Evolutionary conservation across 768 basidiomycete species (phyloP).

Genomic region (Pilatotrama ljubarskyi): DNA sequence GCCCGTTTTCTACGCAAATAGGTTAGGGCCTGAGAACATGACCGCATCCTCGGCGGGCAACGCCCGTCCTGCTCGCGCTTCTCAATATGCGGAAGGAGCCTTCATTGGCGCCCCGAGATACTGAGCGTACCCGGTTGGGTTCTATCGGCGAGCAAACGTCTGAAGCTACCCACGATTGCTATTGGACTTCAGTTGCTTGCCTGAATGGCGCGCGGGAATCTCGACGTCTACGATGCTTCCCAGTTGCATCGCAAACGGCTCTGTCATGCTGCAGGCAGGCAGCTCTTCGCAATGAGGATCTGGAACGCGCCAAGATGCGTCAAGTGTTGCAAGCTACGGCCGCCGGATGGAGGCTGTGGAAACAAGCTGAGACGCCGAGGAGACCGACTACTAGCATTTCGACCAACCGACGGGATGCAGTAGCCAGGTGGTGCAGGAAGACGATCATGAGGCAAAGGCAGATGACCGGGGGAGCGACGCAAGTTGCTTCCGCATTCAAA

Average conservation of each 20-base stretch:
- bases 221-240: neutral
- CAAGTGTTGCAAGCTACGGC: slow-evolving; percentile 1
- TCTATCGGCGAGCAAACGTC: slow-evolving; percentile 13
- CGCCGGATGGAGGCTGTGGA: slow-evolving; percentile 6
- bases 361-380: slow-evolving; percentile 13
- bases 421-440: slow-evolving; percentile 7
- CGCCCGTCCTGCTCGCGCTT: neutral
- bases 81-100: neutral
- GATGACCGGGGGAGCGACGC: slow-evolving; percentile 13
- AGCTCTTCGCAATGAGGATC: too few relatives aligned
- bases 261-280: too few relatives aligned
- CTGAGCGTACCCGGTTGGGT: slow-evolving; percentile 1
- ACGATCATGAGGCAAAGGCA: slow-evolving; percentile 22
- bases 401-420: slow-evolving; percentile 8
- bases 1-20: slow-evolving; percentile 10
- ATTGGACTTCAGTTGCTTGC: neutral
- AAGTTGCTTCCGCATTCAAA: slow-evolving; percentile 15
- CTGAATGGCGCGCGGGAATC: neutral
- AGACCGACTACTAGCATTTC: neutral
- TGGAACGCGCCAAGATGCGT: neutral
- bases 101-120: slow-evolving; percentile 8
- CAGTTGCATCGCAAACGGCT: too few relatives aligned
- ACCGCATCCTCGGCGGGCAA: slow-evolving; percentile 6
- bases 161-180: slow-evolving; percentile 8
- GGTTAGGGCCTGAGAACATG: slow-evolving; percentile 15